Percentiles rank a stretch among this genome's conserved stretches.
These are phyloP conservation scores for Podila epigama DNA, from an alignment of 192 early-diverging fungal genomes.

Conservation along the genomic window DNA sequence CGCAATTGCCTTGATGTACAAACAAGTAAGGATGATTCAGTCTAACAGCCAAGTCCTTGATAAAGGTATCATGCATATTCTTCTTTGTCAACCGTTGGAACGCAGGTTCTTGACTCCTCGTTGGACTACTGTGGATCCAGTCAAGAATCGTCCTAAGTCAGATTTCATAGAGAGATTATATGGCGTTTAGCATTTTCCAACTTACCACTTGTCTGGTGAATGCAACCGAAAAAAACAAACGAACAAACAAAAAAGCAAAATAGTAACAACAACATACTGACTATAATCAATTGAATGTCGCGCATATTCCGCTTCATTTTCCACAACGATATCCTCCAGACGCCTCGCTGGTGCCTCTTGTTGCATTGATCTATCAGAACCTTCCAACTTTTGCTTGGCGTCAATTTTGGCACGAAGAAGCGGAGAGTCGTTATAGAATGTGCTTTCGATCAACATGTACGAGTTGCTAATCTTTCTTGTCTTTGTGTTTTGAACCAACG, in stretches of 20 bases:
- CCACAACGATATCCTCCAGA: constrained; percentile 15
- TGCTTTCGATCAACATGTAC: constrained; percentile 81
- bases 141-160: constrained; percentile 65
- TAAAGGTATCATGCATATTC: constrained; percentile 66
- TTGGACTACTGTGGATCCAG: constrained; percentile 67
- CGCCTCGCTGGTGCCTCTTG: not conserved
- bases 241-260: not conserved
- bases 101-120: constrained; percentile 55
- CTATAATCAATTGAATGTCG: constrained; percentile 64
- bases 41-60: constrained; percentile 69
- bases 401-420: constrained; percentile 54
- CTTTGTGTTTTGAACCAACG: constrained; percentile 53
- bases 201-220: not conserved
- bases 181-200: not conserved
- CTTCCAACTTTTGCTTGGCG: constrained; percentile 8
- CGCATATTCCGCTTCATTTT: constrained; percentile 12
- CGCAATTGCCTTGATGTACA: constrained; percentile 81
- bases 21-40: constrained; percentile 74
- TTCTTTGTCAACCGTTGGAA: constrained; percentile 56
- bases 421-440: constrained; percentile 77
- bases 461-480: constrained; percentile 64
- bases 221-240: not conserved
- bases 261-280: constrained; percentile 47
- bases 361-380: not conserved
- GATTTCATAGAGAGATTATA: not conserved